Evolutionary conservation across 2,329 filamentous ascomycete species (phyloP).

Genomic region (Aspergillus novofumigatus): DNA sequence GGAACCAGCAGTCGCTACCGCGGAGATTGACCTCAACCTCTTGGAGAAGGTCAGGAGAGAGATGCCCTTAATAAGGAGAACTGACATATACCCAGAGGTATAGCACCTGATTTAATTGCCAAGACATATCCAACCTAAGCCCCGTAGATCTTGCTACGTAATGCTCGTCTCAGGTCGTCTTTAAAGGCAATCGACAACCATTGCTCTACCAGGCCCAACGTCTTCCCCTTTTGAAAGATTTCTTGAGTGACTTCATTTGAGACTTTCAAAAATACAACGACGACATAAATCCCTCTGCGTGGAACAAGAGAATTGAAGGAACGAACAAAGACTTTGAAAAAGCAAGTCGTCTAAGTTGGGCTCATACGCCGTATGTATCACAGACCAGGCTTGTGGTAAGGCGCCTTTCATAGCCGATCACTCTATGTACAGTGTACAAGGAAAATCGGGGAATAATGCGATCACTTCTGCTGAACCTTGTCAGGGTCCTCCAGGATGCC

Average conservation of each 20-base stretch:
- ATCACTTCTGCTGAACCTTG: conserved; percentile 51
- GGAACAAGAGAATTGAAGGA: conserved; percentile 14
- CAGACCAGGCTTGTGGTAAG: conserved; percentile 29
- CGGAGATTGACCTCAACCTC: conserved; percentile 53
- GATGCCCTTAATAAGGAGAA: conserved; percentile 56
- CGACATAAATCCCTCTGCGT: neutral
- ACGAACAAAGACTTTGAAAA: conserved; percentile 21
- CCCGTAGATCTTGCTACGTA: neutral
- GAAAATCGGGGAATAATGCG: conserved; percentile 17
- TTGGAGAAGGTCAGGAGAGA: conserved; percentile 51
- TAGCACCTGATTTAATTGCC: conserved; percentile 15
- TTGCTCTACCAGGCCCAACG: neutral
- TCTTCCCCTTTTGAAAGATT: neutral
- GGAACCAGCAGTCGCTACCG: conserved; percentile 46
- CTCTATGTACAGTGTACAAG: conserved; percentile 43
- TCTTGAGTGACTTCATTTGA: neutral
- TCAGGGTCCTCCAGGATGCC: conserved; percentile 82
- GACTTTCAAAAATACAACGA: neutral
- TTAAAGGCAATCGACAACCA: neutral
- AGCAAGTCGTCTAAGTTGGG: conserved; percentile 32
- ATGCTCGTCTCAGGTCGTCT: neutral
- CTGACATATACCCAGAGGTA: conserved; percentile 47
- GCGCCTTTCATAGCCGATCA: conserved; percentile 27
- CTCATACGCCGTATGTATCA: conserved; percentile 27
- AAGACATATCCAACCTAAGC: neutral